Evolutionary conservation across 164 flowering plant species (phyloP).

Genomic region (Umbellularia californica): DNA sequence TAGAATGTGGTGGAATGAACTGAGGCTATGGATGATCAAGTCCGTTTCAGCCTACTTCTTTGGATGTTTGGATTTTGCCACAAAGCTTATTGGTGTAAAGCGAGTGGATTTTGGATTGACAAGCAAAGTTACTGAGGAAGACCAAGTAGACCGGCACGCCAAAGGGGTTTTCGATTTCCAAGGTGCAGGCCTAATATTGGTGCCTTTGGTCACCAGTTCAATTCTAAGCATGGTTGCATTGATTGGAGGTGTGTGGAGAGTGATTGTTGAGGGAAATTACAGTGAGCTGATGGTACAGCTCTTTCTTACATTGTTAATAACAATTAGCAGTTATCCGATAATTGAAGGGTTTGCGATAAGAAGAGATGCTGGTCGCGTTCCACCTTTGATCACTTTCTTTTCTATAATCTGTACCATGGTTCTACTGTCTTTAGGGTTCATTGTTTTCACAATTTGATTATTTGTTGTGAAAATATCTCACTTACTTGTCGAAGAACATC

Average conservation of each 20-base stretch:
- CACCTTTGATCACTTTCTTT: not conserved
- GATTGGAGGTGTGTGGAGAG: constrained; percentile 14
- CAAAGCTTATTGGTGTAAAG: constrained; percentile 17
- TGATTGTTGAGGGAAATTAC: constrained; percentile 2
- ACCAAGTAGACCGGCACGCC: constrained; percentile 16
- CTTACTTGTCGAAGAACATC: no score
- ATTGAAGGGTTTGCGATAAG: constrained; percentile 25
- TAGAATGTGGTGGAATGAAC: constrained; percentile 16
- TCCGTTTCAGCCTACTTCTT: constrained; percentile 15
- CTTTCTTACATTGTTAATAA: constrained; percentile 13
- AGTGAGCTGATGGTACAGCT: constrained; percentile 25
- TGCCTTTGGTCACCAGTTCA: constrained; percentile 18
- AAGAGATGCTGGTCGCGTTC: constrained; percentile 14
- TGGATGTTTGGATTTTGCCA: constrained; percentile 13
- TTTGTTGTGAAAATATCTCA: not conserved
- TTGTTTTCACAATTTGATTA: not conserved
- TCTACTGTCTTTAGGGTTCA: constrained; percentile 9
- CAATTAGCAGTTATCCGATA: constrained; percentile 18
- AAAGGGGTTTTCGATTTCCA: constrained; percentile 29
- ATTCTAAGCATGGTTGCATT: constrained; percentile 17
- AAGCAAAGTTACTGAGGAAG: constrained; percentile 26
- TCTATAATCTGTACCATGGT: constrained; percentile 5
- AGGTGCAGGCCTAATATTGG: constrained; percentile 19
- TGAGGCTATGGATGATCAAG: constrained; percentile 22
- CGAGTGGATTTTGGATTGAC: constrained; percentile 28